These are phyloP conservation scores for Rhizophagus clarus DNA, from an alignment of 192 early-diverging fungal genomes.

Conservation along the genomic window DNA sequence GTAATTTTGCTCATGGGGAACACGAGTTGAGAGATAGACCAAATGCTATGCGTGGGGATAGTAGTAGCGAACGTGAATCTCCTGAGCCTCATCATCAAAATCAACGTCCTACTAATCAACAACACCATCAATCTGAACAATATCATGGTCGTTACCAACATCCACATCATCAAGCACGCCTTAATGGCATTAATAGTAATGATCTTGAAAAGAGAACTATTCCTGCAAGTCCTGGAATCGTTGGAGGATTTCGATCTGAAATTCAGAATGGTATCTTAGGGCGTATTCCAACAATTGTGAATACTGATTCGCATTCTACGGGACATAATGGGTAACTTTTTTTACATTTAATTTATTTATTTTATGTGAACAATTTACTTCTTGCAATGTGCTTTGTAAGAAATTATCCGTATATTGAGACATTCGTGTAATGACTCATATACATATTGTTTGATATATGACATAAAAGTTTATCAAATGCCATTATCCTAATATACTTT, in stretches of 20 bases:
- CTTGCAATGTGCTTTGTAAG: too few species aligned
- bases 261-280: constrained; percentile 31
- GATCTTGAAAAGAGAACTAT: background rate
- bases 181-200: background rate
- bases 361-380: too few species aligned
- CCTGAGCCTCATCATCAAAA: constrained; percentile 12
- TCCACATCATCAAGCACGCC: constrained; percentile 6
- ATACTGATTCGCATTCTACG: background rate
- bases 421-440: background rate
- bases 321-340: background rate
- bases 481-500: constrained; percentile 8
- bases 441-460: background rate
- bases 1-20: constrained; percentile 71
- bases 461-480: constrained; percentile 9
- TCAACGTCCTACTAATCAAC: background rate
- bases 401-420: background rate
- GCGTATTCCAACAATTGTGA: background rate
- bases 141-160: constrained; percentile 4
- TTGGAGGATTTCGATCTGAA: constrained; percentile 15
- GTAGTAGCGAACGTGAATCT: background rate
- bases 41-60: background rate
- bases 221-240: background rate
- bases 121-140: constrained; percentile 2
- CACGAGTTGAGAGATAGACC: constrained; percentile 44
- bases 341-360: background rate